Base-by-base conservation (phyloP, 768 basidiomycete species). In the Mycena capillaripes region DNA sequence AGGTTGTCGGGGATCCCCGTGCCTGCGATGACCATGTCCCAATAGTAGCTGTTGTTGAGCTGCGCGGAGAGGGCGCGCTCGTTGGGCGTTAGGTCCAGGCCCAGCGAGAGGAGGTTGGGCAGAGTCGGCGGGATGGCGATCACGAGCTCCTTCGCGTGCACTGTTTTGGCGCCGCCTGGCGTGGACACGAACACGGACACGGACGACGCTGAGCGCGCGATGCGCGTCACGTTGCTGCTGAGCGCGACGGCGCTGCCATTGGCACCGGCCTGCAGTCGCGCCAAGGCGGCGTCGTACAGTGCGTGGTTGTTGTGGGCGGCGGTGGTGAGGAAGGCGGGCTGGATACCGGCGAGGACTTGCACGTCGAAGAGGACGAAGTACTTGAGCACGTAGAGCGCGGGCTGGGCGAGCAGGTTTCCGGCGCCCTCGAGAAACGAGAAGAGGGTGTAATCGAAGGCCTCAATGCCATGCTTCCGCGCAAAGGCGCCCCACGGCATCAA, bases 1-100 rank as follows among this genome's bases (percentile, higher is more conserved):
- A 62, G 21, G 60, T 62, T 62, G 29, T 62, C 60, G 60, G 60
- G 60, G 30, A 62, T 62, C 44, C 60, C 60, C 44, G 44, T 62
- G 60, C 30, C 44, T 48, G 44, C 44, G 34, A 62, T 48, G 29
- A 62, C 60, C 44, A 48, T 48, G 60, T 62, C 44, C 44, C 44
- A 62, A 30, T 62, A 62, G 44, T 62, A 62, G 30, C 60, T 62
- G 60, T 48, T 48, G 60, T 48, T 62, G 29, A 30, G 32, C 60
- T 62, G 60, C 44, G 44, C 60, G 44, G 44, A 62, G 21, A 48
- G 44, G 60, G 44, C 60, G 44, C 44, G 44, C 44, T 62, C 60
- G 44, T 62, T 48, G 60, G 60, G 29, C 30, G 60, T 48, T 29
- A 62, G 60, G 44, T 62, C 60, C 27, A 62, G 44, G 60, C 60